Conservation (phyloP, 129 eudicot species). For the Flaveria ramosissima region DNA sequence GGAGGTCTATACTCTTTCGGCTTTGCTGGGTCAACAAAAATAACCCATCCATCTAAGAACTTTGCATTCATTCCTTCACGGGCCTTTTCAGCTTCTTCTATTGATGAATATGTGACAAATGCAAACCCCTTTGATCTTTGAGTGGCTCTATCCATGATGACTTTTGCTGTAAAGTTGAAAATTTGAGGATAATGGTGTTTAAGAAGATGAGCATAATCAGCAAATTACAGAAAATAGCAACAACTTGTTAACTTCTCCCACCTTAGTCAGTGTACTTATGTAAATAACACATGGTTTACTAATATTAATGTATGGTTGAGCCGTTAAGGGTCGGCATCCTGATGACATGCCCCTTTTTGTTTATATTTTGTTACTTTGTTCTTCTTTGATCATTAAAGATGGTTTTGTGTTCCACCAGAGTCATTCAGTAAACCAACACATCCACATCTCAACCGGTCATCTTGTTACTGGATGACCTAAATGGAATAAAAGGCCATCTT, state of each 20-base stretch:
- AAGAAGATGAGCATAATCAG: background rate
- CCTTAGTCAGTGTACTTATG: background rate
- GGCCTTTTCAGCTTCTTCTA: conserved; percentile 94
- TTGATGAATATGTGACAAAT: conserved; percentile 70
- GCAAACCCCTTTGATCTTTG: conserved; percentile 95
- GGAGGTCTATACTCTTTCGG: conserved; percentile 66
- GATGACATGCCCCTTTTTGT: background rate
- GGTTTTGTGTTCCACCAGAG: background rate
- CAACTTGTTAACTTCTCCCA: background rate
- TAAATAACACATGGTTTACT: background rate
- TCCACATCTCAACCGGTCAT: background rate
- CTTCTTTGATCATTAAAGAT: background rate
- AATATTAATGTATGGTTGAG: background rate
- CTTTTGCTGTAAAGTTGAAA: conserved; percentile 62
- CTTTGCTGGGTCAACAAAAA: conserved; percentile 94
- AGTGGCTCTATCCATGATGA: conserved; percentile 67
- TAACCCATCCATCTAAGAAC: conserved; percentile 96
- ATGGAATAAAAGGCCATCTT: background rate
- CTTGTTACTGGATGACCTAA: background rate
- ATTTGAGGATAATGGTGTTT: background rate
- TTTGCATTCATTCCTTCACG: conserved; percentile 91
- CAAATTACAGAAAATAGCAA: background rate
- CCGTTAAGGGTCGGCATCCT: background rate
- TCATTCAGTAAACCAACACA: background rate
- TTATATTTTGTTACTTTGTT: background rate